Conservation (phyloP, 2,329 filamentous ascomycete species). For the Aspergillus pseudotamarii region DNA sequence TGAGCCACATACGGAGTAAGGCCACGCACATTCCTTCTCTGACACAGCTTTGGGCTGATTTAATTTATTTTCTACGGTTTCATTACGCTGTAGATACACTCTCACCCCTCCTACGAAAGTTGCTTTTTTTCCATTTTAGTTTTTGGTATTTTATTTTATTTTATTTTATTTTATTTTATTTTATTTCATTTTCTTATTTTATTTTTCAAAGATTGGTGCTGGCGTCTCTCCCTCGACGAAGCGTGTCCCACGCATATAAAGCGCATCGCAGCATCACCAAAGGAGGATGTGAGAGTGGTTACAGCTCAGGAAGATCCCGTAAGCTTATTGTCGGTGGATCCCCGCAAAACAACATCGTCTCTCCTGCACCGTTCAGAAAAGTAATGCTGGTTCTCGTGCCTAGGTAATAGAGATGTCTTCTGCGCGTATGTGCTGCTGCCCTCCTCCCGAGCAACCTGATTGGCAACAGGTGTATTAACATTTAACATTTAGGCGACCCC, state of each 20-base stretch:
- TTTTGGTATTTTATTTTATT: not conserved
- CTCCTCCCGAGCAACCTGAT: constrained; percentile 8
- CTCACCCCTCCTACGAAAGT: not conserved
- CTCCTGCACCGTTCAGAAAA: constrained; percentile 8
- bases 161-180: constrained; percentile 1
- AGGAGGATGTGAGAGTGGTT: constrained; percentile 3
- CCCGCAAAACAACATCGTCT: constrained; percentile 6
- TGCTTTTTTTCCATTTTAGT: constrained; percentile 13
- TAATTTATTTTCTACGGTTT: constrained; percentile 13
- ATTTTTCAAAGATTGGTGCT: not conserved
- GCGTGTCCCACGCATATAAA: constrained; percentile 13
- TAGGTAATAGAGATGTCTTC: constrained; percentile 17
- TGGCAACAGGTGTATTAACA: constrained; percentile 18
- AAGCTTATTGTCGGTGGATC: constrained; percentile 20
- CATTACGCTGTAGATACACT: constrained; percentile 14
- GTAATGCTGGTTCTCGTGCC: constrained; percentile 16
- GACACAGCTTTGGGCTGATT: constrained; percentile 17
- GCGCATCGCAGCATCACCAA: constrained; percentile 8
- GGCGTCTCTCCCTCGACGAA: not conserved
- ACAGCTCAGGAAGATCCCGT: constrained; percentile 12
- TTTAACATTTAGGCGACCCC: constrained; percentile 11
- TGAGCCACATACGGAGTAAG: constrained; percentile 16
- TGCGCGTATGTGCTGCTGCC: constrained; percentile 12
- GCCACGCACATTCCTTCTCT: constrained; percentile 22
- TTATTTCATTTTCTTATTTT: constrained; percentile 1